Conservation (phyloP, 2,329 filamentous ascomycete species). For the Pseudomassariella vexata region DNA sequence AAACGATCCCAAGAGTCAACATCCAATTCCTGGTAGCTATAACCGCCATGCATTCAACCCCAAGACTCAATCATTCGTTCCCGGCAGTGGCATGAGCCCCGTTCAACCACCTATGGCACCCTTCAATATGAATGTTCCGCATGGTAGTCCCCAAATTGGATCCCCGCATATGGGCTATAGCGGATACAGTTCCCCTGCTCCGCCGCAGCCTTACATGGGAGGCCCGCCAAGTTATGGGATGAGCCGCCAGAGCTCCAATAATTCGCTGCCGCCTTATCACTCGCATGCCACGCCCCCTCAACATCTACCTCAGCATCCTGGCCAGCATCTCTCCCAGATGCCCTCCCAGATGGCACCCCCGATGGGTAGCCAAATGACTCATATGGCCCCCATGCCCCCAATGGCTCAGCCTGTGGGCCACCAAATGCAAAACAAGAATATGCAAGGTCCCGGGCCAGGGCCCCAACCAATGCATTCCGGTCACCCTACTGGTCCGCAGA, state of each 20-base stretch:
- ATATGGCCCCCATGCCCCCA: too few relatives aligned
- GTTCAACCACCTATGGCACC: slow-evolving; percentile 41
- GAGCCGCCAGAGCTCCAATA: slow-evolving; percentile 51
- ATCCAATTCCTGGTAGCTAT: slow-evolving; percentile 79
- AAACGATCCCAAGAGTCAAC: slow-evolving; percentile 67
- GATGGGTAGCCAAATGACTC: slow-evolving; percentile 11
- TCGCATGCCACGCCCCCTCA: slow-evolving; percentile 24
- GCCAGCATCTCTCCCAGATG: slow-evolving; percentile 38
- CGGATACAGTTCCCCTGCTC: slow-evolving; percentile 39
- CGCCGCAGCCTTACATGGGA: slow-evolving; percentile 39
- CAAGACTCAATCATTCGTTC: slow-evolving; percentile 88
- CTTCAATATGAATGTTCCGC: slow-evolving; percentile 41
- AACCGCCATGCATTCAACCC: slow-evolving; percentile 87
- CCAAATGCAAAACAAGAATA: slow-evolving; percentile 38
- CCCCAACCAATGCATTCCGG: slow-evolving; percentile 6
- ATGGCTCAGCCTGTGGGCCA: slow-evolving; percentile 17
- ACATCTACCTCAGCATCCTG: slow-evolving; percentile 30
- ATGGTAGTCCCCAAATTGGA: slow-evolving; percentile 48
- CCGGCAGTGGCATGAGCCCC: slow-evolving; percentile 47
- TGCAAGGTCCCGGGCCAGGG: slow-evolving; percentile 28
- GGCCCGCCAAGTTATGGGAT: slow-evolving; percentile 43
- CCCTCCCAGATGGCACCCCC: too few relatives aligned
- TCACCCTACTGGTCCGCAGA: slow-evolving; percentile 14
- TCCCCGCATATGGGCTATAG: slow-evolving; percentile 45
- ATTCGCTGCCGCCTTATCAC: slow-evolving; percentile 46